Percentiles rank a stretch among this genome's conserved stretches.
These are phyloP conservation scores for Kodamaea alishanica DNA, from an alignment of 1,139 yeast genomes.

Conservation along the genomic window DNA sequence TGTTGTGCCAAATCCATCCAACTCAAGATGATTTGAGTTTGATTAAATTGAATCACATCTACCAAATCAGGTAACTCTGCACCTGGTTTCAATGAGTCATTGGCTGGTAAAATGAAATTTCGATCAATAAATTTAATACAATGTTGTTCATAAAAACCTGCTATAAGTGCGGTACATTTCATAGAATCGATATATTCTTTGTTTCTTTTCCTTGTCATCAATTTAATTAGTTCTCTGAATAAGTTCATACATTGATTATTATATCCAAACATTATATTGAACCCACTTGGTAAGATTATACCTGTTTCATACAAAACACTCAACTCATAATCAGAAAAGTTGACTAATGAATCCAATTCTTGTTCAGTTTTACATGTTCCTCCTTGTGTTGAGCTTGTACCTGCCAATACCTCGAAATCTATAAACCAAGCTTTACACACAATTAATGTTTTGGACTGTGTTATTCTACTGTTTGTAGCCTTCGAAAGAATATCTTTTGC, in stretches of 20 bases:
- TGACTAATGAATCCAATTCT: slow-evolving; percentile 49
- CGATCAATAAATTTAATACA: slow-evolving; percentile 23
- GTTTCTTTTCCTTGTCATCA: slow-evolving; percentile 40
- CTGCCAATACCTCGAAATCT: slow-evolving; percentile 67
- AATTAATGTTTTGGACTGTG: slow-evolving; percentile 42
- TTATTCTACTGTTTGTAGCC: slow-evolving; percentile 25
- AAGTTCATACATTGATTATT: slow-evolving; percentile 49
- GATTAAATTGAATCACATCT: slow-evolving; percentile 11
- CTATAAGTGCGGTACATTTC: slow-evolving; percentile 29
- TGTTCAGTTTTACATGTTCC: slow-evolving; percentile 58
- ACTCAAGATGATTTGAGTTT: slow-evolving; percentile 23
- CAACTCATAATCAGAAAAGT: slow-evolving; percentile 43
- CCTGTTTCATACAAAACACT: slow-evolving; percentile 36
- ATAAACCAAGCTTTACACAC: slow-evolving; percentile 70
- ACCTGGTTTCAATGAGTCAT: slow-evolving; percentile 11
- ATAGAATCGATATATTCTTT: slow-evolving; percentile 14
- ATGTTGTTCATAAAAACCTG: slow-evolving; percentile 29
- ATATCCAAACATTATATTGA: slow-evolving; percentile 61
- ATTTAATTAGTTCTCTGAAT: slow-evolving; percentile 54
- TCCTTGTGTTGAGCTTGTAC: slow-evolving; percentile 59
- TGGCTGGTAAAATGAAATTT: slow-evolving; percentile 18
- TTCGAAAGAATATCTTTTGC: slow-evolving; percentile 66
- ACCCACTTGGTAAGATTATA: slow-evolving; percentile 45
- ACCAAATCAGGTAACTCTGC: slow-evolving; percentile 22
- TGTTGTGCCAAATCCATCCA: slow-evolving; percentile 46